These are phyloP conservation scores for Cadophora sp. DNA, from an alignment of 2,329 filamentous ascomycete species.

Conservation along the genomic window DNA sequence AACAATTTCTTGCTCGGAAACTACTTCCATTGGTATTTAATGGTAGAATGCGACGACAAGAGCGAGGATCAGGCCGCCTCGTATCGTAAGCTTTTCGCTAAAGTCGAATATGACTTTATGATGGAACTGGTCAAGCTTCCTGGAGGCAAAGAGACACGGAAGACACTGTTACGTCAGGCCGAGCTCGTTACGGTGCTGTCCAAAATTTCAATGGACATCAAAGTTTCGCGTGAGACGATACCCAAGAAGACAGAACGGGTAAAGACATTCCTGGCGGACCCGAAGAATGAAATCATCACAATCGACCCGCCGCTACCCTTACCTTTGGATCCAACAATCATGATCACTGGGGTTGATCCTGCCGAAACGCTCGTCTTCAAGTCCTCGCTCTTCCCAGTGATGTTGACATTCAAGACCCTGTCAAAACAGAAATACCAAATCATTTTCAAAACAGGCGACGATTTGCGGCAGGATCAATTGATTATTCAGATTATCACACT, in stretches of 20 bases:
- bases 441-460: constrained; percentile 97
- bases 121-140: constrained; percentile 76
- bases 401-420: constrained; percentile 86
- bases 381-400: constrained; percentile 89
- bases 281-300: constrained; percentile 83
- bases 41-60: constrained; percentile 87
- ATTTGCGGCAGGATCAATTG: constrained; percentile 94
- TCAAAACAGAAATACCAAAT: constrained; percentile 83
- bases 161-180: constrained; percentile 81
- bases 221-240: constrained; percentile 74
- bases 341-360: constrained; percentile 79
- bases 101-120: constrained; percentile 98
- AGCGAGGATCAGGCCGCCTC: constrained; percentile 76
- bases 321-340: constrained; percentile 84
- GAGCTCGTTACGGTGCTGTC: constrained; percentile 88
- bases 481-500: constrained; percentile 97
- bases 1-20: constrained; percentile 91
- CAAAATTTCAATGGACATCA: constrained; percentile 88
- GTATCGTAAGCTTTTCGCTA: constrained; percentile 86
- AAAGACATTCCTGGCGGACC: constrained; percentile 84
- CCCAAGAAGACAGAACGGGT: constrained; percentile 82
- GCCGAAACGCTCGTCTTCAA: constrained; percentile 94
- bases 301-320: constrained; percentile 89
- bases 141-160: constrained; percentile 75
- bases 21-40: constrained; percentile 97